Percentiles rank a stretch among this genome's conserved stretches.
Conservation (phyloP, 2,329 filamentous ascomycete species). For the Xylariomycetidae sp. region DNA sequence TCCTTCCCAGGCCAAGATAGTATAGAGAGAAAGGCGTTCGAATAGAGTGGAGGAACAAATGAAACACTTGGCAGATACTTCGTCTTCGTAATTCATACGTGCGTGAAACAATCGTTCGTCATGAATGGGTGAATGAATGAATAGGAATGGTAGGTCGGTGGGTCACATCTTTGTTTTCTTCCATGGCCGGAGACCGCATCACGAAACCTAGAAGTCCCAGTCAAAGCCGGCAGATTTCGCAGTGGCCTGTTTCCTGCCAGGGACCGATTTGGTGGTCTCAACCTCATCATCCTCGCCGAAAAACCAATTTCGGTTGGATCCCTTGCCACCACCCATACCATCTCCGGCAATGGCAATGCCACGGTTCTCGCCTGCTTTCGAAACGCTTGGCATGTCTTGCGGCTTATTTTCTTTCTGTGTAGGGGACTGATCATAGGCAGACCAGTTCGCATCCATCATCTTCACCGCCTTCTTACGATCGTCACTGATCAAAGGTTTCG, state of each 20-base stretch:
- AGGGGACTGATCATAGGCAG: conserved; percentile 50
- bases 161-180: too few species aligned
- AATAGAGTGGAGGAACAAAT: too few species aligned
- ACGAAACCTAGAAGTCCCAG: conserved; percentile 33
- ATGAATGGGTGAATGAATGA: too few species aligned
- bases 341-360: conserved; percentile 52
- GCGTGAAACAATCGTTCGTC: too few species aligned
- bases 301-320: conserved; percentile 52
- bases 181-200: too few species aligned
- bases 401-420: conserved; percentile 48
- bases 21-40: too few species aligned
- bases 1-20: too few species aligned
- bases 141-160: too few species aligned
- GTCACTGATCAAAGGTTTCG: conserved; percentile 44
- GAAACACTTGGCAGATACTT: too few species aligned
- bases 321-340: conserved; percentile 62
- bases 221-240: conserved; percentile 23
- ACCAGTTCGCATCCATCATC: conserved; percentile 66
- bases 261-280: conserved; percentile 29
- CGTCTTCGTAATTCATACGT: too few species aligned
- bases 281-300: conserved; percentile 47
- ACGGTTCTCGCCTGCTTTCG: conserved; percentile 26
- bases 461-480: conserved; percentile 66
- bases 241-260: conserved; percentile 32
- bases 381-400: conserved; percentile 11